These are phyloP conservation scores for Sabuloglossum arenarium DNA, from an alignment of 495 filamentous ascomycete species.

Conservation along the genomic window DNA sequence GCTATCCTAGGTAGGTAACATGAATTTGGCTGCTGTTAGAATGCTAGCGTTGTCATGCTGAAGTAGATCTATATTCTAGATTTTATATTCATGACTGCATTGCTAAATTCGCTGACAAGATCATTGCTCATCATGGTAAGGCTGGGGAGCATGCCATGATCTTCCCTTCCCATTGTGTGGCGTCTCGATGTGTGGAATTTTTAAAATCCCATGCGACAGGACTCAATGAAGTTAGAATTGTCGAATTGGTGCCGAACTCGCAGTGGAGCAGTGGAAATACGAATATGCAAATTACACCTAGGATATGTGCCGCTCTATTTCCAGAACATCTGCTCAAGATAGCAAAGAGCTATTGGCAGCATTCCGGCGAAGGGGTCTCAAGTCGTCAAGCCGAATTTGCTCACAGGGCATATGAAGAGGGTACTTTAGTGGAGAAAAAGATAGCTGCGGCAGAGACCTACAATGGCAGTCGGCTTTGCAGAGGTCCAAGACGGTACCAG, in stretches of 20 bases:
- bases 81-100: constrained; percentile 87
- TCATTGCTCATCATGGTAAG: constrained; percentile 41
- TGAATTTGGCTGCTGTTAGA: background rate
- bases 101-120: constrained; percentile 43
- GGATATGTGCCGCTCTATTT: constrained; percentile 48
- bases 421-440: constrained; percentile 37
- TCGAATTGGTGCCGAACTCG: constrained; percentile 40
- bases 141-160: constrained; percentile 50
- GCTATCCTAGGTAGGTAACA: constrained; percentile 58
- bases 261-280: constrained; percentile 11
- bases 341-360: constrained; percentile 90
- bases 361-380: constrained; percentile 85
- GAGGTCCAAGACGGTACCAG: constrained; percentile 35
- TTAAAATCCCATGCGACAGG: constrained; percentile 33
- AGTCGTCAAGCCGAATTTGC: constrained; percentile 85
- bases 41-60: background rate
- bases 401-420: constrained; percentile 47
- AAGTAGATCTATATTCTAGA: constrained; percentile 19
- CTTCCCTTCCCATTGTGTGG: constrained; percentile 50
- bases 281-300: constrained; percentile 19
- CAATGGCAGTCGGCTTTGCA: constrained; percentile 10
- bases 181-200: constrained; percentile 50
- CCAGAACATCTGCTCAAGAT: constrained; percentile 37
- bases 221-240: constrained; percentile 30
- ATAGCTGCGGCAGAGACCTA: constrained; percentile 6